Base-by-base conservation (phyloP, 164 flowering plant genomes). In the Warburgia ugandensis region DNA sequence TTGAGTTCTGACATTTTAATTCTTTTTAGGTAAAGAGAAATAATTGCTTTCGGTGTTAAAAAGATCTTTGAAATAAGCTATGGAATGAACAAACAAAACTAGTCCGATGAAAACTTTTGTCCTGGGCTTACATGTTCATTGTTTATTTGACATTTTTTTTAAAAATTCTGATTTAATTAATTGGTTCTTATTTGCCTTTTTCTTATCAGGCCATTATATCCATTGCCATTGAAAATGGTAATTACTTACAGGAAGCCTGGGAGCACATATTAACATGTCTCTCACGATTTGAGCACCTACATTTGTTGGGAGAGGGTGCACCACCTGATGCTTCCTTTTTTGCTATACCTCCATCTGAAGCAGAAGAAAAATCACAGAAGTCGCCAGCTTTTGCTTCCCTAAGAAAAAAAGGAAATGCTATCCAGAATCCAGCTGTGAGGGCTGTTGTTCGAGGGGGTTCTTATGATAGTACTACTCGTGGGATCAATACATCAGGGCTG, bases 401-500 rank as follows among this genome's bases (percentile, higher is more conserved):
- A 12, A 88, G 81, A 77, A 86, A 55, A 66, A 89, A 78, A 64
- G 97, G 94, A 58, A 73, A 33, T 57, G 61, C 82, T 55, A 77
- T 86, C 33, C 95, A 92, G 58, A 83, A 84, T 70, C 79, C 89
- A 38, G 87, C 88, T 65, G 80, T 94, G 32, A 70, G 78, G 68
- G 99, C 99, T 74, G 92, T 78, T 68, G 92, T 86, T 67, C 80
- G 99, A 62, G 99, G 99, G 45, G 88, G 99, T 51, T 89, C 99
- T 50, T 94, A 94, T 73, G 99, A 89, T 58, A 94, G 99, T 68
- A 77, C 83, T 25, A 54, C 74, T 43, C 41, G 45, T 49, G 79
- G 83, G 65, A 67, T 52, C 42, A 84, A 77, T 68, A 29, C 79
- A 26, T 59, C 84, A 1, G 81, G 76, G 35, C 64, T 73, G 55